Conservation (phyloP, 352 stramenopile genomes). For the Globisporangium heterothallicum region DNA sequence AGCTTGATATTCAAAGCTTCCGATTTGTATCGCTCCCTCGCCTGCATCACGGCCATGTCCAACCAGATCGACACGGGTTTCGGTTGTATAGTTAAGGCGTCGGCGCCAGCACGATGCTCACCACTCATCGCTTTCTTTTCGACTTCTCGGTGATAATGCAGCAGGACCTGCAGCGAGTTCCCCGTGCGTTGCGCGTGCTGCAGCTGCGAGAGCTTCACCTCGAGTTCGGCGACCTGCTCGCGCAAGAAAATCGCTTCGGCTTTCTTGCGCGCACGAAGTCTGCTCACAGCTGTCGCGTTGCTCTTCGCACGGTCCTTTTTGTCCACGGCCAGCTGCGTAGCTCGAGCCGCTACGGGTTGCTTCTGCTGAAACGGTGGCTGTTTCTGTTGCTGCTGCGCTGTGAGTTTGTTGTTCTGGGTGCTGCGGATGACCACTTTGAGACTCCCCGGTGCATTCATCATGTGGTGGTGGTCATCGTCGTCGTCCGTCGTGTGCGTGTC, state of each 20-base stretch:
- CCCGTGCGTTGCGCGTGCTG: background rate
- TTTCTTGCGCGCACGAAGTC: slow-evolving; percentile 14
- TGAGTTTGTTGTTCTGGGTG: background rate
- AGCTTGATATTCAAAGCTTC: slow-evolving; percentile 40
- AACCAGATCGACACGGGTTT: slow-evolving; percentile 26
- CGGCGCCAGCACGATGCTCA: background rate
- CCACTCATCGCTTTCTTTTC: background rate
- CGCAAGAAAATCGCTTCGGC: slow-evolving; percentile 6
- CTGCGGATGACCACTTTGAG: too few relatives aligned
- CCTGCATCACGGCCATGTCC: slow-evolving; percentile 30
- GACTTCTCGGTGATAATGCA: background rate
- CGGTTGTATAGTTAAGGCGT: background rate
- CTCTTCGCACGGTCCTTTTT: slow-evolving; percentile 6
- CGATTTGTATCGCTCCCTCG: slow-evolving; percentile 26
- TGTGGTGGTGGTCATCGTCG: background rate
- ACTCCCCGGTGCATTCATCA: too few relatives aligned
- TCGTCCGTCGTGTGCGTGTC: background rate
- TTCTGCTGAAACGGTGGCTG: too few relatives aligned
- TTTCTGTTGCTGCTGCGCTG: slow-evolving; percentile 5
- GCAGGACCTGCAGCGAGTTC: slow-evolving; percentile 4
- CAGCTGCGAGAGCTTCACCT: slow-evolving; percentile 6
- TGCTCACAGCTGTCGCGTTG: slow-evolving; percentile 10
- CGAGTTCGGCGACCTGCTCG: slow-evolving; percentile 7
- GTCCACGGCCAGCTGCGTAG: background rate
- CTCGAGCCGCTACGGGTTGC: background rate